Conservation (phyloP, 441 rosid species). For the Manihot esculenta region DNA sequence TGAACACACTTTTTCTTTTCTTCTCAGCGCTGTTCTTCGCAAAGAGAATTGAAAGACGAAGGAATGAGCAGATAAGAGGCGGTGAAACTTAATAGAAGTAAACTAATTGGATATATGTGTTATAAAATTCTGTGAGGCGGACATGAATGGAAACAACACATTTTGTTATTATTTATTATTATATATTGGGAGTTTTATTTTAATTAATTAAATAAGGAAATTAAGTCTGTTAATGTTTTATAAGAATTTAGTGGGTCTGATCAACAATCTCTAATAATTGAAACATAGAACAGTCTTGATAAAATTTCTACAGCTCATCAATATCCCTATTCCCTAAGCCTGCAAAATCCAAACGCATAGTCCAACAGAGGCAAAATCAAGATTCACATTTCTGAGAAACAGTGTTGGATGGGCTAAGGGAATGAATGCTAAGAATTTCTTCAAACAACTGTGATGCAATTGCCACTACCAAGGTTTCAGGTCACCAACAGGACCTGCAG, state of each 20-base stretch:
- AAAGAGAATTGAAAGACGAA: no score
- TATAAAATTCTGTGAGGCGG: no score
- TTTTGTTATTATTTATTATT: no score
- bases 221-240: no score
- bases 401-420: not conserved
- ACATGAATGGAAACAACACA: no score
- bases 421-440: constrained; percentile 13
- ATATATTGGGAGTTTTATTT: no score
- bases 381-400: constrained; percentile 25
- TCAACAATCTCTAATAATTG: no score
- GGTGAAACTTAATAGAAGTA: not conserved
- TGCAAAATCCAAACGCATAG: not conserved
- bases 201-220: no score
- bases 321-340: not conserved
- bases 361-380: constrained; percentile 15
- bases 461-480: constrained; percentile 72
- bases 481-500: constrained; percentile 82
- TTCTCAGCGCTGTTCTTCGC: no score
- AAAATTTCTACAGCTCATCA: constrained; percentile 2
- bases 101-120: no score
- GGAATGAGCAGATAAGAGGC: not conserved
- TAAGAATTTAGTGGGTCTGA: no score
- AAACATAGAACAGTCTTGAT: no score
- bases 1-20: not conserved
- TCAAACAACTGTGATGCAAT: not conserved